A percentile compares a stretch with the other conserved stretches of the same genome.
Conservation (phyloP, 2,329 filamentous ascomycete species). For the Scolecobasidium constrictum region DNA sequence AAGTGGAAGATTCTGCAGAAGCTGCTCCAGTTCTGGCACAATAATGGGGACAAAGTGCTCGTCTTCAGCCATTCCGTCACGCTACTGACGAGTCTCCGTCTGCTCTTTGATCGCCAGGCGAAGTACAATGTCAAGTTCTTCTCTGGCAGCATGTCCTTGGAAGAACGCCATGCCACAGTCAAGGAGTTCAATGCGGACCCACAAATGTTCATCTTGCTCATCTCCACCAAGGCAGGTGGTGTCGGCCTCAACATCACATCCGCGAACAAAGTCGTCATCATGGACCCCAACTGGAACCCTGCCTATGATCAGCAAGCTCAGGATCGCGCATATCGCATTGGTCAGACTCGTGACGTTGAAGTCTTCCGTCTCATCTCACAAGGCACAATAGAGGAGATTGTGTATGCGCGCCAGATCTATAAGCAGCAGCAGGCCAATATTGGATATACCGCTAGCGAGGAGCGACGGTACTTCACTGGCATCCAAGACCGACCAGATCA, state of each 20-base stretch:
- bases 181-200: slow-evolving; percentile 87
- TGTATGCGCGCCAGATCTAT: slow-evolving; percentile 95
- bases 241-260: slow-evolving; percentile 94
- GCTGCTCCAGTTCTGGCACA: slow-evolving; percentile 80
- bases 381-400: slow-evolving; percentile 92
- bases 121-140: slow-evolving; percentile 86
- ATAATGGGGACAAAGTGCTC: slow-evolving; percentile 83
- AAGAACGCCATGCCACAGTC: slow-evolving; percentile 71
- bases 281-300: slow-evolving; percentile 97
- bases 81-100: slow-evolving; percentile 63
- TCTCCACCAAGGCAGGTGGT: slow-evolving; percentile 86
- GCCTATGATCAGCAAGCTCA: slow-evolving; percentile 91
- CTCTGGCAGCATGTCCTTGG: slow-evolving; percentile 73
- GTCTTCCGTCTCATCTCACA: slow-evolving; percentile 85
- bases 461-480: slow-evolving; percentile 90
- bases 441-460: slow-evolving; percentile 83
- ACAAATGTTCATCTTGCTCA: slow-evolving; percentile 85
- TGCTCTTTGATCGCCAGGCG: slow-evolving; percentile 71
- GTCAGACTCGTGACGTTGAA: slow-evolving; percentile 84
- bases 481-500: slow-evolving; percentile 74
- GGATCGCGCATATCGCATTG: slow-evolving; percentile 91
- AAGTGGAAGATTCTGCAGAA: slow-evolving; percentile 92
- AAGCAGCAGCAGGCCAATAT: slow-evolving; percentile 99
- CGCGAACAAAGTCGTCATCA: slow-evolving; percentile 94
- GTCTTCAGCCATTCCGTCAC: slow-evolving; percentile 91